A percentile compares a stretch with the other conserved stretches of the same genome.
These are phyloP conservation scores for Hypoxylon sp. DNA, from an alignment of 2,329 filamentous ascomycete species.

Conservation along the genomic window DNA sequence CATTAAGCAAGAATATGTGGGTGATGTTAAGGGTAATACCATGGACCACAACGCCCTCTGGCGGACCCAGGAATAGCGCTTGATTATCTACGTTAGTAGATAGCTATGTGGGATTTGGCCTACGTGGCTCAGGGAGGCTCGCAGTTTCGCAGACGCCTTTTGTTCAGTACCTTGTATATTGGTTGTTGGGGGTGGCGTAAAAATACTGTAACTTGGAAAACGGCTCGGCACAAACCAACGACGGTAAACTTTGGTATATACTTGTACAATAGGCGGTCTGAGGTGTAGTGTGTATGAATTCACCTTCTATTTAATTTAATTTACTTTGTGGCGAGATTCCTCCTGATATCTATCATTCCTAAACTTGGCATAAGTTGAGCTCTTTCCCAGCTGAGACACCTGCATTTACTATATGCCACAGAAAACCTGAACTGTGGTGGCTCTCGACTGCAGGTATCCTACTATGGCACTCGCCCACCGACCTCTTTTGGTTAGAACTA, in stretches of 20 bases:
- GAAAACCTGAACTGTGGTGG: not conserved
- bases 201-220: not conserved
- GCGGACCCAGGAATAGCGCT: conserved; percentile 22
- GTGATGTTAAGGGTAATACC: conserved; percentile 8
- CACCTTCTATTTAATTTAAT: conserved; percentile 1
- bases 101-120: conserved; percentile 1
- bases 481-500: not conserved
- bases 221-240: conserved; percentile 1
- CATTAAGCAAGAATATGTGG: conserved; percentile 35
- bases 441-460: not conserved
- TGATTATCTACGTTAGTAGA: conserved; percentile 10
- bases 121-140: not conserved
- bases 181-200: conserved; percentile 12
- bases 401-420: not conserved
- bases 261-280: not conserved
- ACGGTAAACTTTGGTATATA: conserved; percentile 1
- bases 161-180: conserved; percentile 26
- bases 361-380: not conserved
- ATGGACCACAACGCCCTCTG: conserved; percentile 34
- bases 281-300: conserved; percentile 10
- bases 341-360: not conserved
- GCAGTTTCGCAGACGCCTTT: conserved; percentile 14
- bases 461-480: not conserved
- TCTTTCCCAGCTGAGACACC: not conserved
- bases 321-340: not conserved